These are phyloP conservation scores for Salix viminalis DNA, from an alignment of 345 rosid genomes.

Conservation along the genomic window DNA sequence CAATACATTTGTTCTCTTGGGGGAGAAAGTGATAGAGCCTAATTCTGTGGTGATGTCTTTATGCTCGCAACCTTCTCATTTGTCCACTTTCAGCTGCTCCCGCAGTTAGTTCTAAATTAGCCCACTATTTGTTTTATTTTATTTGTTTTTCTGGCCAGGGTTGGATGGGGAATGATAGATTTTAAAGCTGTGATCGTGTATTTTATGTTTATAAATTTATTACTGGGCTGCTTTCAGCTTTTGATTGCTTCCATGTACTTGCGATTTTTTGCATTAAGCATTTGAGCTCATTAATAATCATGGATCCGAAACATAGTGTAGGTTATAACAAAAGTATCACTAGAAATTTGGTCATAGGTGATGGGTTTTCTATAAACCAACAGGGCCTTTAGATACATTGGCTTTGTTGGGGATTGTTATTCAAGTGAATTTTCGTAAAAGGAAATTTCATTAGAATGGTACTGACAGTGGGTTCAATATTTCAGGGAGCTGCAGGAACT, in stretches of 20 bases:
- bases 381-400: not conserved
- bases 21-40: not conserved
- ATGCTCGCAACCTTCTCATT: not conserved
- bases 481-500: conserved; percentile 91
- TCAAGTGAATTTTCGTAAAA: not conserved
- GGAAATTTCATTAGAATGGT: not conserved
- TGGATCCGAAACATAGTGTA: not conserved
- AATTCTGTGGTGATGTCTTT: not conserved
- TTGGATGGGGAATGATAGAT: not conserved
- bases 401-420: not conserved
- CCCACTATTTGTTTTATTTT: not conserved
- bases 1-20: not conserved
- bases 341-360: not conserved
- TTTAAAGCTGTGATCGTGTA: not conserved
- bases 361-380: not conserved
- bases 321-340: not conserved
- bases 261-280: not conserved
- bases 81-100: not conserved
- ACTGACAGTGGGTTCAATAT: conserved; percentile 10
- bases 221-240: not conserved
- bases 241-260: not conserved
- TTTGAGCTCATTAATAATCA: not conserved
- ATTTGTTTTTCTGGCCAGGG: not conserved
- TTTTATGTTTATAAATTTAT: not conserved
- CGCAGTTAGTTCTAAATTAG: not conserved